Evolutionary conservation across 2,329 filamentous ascomycete genomes (phyloP).

Genomic region (Penicillium frequentans): DNA sequence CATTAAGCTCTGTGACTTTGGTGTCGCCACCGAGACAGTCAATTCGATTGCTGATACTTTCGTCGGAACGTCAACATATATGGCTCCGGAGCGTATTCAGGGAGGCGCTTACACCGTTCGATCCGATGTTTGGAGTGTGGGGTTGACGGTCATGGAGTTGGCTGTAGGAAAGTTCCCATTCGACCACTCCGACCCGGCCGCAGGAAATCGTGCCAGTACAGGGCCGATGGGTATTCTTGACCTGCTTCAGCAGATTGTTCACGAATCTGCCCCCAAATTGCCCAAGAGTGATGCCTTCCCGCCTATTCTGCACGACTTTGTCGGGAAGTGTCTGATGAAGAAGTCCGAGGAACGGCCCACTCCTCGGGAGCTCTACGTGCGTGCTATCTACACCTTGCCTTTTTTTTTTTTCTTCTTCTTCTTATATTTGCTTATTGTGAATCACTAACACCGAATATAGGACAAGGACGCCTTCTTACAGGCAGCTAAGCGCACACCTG

Average conservation of each 20-base stretch:
- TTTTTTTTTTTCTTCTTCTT: background rate
- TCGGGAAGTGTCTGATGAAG: constrained; percentile 92
- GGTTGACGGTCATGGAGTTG: constrained; percentile 91
- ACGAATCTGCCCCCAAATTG: constrained; percentile 88
- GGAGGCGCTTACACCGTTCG: constrained; percentile 97
- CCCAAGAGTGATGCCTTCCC: constrained; percentile 98
- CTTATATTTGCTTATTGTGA: background rate
- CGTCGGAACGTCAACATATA: constrained; percentile 97
- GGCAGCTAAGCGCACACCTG: constrained; percentile 92
- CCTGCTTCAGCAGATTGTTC: constrained; percentile 93
- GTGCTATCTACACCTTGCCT: constrained; percentile 32
- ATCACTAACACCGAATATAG: constrained; percentile 46
- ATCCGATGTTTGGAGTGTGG: constrained; percentile 98
- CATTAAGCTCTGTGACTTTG: constrained; percentile 98
- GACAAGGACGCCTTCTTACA: constrained; percentile 93
- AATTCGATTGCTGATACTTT: constrained; percentile 99
- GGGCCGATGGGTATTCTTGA: constrained; percentile 92
- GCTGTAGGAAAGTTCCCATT: constrained; percentile 98
- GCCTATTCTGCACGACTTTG: constrained; percentile 91
- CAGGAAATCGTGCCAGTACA: constrained; percentile 63
- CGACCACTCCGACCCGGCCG: constrained; percentile 75
- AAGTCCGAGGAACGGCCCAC: constrained; percentile 85
- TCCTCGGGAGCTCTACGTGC: constrained; percentile 86
- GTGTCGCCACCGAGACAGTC: constrained; percentile 95
- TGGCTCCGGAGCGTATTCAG: constrained; percentile 97